Percentiles rank a stretch among this genome's conserved stretches.
These are phyloP conservation scores for Clohesyomyces aquaticus DNA, from an alignment of 495 filamentous ascomycete genomes.

Conservation along the genomic window DNA sequence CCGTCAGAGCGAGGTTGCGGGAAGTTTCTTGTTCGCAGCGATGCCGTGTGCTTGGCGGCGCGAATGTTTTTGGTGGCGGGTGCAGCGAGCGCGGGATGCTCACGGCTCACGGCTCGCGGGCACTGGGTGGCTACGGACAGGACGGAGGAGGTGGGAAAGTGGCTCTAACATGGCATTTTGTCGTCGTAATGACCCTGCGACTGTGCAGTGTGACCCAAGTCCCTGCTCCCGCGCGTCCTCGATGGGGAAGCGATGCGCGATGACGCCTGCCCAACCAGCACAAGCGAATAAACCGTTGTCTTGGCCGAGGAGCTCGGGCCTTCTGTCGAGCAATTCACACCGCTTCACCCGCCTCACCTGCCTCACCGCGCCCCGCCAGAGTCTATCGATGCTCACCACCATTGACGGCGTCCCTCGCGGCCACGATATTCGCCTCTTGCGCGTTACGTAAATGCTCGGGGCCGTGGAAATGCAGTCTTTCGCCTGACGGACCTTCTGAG, in stretches of 20 bases:
- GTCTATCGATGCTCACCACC: not conserved
- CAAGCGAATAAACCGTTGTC: constrained; percentile 5
- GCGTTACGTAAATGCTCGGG: not conserved
- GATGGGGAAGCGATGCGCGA: constrained; percentile 23
- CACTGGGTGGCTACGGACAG: no score
- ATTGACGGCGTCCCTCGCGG: constrained; percentile 16
- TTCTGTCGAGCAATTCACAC: constrained; percentile 18
- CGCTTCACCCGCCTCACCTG: not conserved
- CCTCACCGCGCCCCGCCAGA: no score
- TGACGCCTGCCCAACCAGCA: constrained; percentile 11
- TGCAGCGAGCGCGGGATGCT: no score
- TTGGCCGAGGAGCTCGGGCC: not conserved
- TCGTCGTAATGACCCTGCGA: constrained; percentile 1
- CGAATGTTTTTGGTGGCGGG: constrained; percentile 13
- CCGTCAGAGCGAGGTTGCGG: not conserved
- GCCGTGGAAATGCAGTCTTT: not conserved
- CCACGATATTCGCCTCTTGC: constrained; percentile 28
- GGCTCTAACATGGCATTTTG: constrained; percentile 6
- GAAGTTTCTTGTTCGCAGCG: not conserved
- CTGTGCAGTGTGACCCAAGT: not conserved
- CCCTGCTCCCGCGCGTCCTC: not conserved
- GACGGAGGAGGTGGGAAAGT: no score
- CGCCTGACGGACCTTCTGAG: no score
- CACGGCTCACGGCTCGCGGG: no score
- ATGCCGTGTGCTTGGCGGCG: not conserved